These are phyloP conservation scores for Xylariales sp. DNA, from an alignment of 2,329 filamentous ascomycete genomes.

Conservation along the genomic window DNA sequence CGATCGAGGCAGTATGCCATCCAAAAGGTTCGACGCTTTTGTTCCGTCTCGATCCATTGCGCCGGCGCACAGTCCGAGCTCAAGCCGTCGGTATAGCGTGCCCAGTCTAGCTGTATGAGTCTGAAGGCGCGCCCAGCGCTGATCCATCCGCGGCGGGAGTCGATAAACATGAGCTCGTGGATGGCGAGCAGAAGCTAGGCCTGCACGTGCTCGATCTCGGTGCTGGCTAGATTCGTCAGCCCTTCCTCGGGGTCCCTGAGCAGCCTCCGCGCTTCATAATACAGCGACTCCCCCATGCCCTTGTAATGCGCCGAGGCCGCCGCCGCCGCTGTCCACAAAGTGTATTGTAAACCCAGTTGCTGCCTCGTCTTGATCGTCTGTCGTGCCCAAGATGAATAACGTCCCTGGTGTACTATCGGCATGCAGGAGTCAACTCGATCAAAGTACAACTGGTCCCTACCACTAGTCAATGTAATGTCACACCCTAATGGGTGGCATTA, in stretches of 20 bases:
- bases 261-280: slow-evolving; percentile 18
- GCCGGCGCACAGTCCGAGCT: slow-evolving; percentile 18
- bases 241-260: slow-evolving; percentile 19
- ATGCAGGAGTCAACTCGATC: slow-evolving; percentile 25
- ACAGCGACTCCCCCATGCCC: slow-evolving; percentile 26
- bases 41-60: slow-evolving; percentile 50
- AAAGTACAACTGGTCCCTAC: slow-evolving; percentile 29
- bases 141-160: slow-evolving; percentile 52
- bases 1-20: slow-evolving; percentile 54
- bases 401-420: slow-evolving; percentile 26
- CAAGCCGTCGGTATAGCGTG: slow-evolving; percentile 51
- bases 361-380: slow-evolving; percentile 24
- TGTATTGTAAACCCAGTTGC: slow-evolving; percentile 25
- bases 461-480: background rate
- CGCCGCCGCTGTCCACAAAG: slow-evolving; percentile 28
- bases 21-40: slow-evolving; percentile 54
- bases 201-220: slow-evolving; percentile 50
- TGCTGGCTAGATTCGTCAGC: background rate
- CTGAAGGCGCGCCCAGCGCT: slow-evolving; percentile 53
- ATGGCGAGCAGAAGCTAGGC: slow-evolving; percentile 53
- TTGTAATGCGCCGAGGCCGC: slow-evolving; percentile 25
- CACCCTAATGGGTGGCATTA: background rate
- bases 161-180: slow-evolving; percentile 53
- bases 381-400: slow-evolving; percentile 25
- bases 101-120: slow-evolving; percentile 51